These are phyloP conservation scores for Mucor indicus DNA, from an alignment of 371 early-diverging fungal genomes.

Conservation along the genomic window DNA sequence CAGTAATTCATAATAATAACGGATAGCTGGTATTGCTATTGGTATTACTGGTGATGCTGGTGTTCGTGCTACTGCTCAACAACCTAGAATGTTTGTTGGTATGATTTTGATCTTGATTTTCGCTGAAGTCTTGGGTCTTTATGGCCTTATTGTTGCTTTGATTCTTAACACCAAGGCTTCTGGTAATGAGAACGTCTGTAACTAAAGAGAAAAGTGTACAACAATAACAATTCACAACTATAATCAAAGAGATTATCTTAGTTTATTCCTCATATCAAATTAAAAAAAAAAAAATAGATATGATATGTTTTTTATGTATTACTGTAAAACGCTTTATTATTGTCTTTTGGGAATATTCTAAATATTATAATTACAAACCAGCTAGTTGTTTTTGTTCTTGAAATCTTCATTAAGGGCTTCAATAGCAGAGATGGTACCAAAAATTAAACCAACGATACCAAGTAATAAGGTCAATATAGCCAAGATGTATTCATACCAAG, in stretches of 20 bases:
- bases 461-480: constrained; percentile 47
- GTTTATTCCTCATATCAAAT: too few relatives aligned
- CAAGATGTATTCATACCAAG: constrained; percentile 38
- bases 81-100: constrained; percentile 93
- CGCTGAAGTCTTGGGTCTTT: constrained; percentile 96
- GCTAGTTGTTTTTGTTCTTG: background rate
- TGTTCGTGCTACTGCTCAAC: constrained; percentile 90
- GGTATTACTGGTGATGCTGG: constrained; percentile 97
- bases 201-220: constrained; percentile 11
- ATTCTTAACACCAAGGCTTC: constrained; percentile 91
- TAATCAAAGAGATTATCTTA: too few relatives aligned
- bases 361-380: too few relatives aligned
- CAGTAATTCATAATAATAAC: too few relatives aligned
- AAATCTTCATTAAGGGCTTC: constrained; percentile 49
- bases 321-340: too few relatives aligned
- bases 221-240: background rate
- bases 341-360: too few relatives aligned
- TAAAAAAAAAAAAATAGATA: too few relatives aligned
- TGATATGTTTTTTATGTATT: too few relatives aligned
- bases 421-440: constrained; percentile 62
- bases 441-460: constrained; percentile 56
- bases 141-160: constrained; percentile 93
- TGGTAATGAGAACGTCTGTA: constrained; percentile 36
- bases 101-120: constrained; percentile 95
- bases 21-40: constrained; percentile 95